Percentiles rank a stretch among this genome's conserved stretches.
Conservation (phyloP, 176 grass and related monocot species). For the Calamus simplicifolius region DNA sequence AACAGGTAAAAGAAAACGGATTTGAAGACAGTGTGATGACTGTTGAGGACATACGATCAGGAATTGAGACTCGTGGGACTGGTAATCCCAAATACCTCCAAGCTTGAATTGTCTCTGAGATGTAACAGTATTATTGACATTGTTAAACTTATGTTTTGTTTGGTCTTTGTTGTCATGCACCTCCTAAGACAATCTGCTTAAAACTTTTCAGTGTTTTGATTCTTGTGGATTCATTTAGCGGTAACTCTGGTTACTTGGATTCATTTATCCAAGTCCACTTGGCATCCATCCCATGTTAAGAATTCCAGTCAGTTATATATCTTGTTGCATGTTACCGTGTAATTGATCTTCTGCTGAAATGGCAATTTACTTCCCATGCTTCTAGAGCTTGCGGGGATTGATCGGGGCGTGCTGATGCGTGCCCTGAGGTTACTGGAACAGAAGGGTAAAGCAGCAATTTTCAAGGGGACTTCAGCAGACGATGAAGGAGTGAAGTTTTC, state of each 20-base stretch:
- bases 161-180: not conserved
- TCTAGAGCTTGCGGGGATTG: constrained; percentile 88
- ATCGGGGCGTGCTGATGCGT: constrained; percentile 70
- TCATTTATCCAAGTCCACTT: no score
- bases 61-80: constrained; percentile 82
- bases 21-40: constrained; percentile 73
- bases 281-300: no score
- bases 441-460: constrained; percentile 83
- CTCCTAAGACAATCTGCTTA: no score
- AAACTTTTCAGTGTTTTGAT: no score
- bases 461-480: constrained; percentile 79
- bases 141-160: constrained; percentile 1
- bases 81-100: constrained; percentile 32
- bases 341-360: not conserved
- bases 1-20: constrained; percentile 84
- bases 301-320: no score
- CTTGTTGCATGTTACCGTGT: no score
- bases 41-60: constrained; percentile 81
- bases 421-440: constrained; percentile 72
- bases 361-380: constrained; percentile 2
- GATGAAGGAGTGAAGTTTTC: constrained; percentile 94
- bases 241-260: no score
- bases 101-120: not conserved
- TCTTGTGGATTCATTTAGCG: no score
- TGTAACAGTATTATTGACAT: not conserved